phyloP scores from a whole-genome alignment of 2,329 filamentous ascomycete species.

The Talaromyces sp. region DNA sequence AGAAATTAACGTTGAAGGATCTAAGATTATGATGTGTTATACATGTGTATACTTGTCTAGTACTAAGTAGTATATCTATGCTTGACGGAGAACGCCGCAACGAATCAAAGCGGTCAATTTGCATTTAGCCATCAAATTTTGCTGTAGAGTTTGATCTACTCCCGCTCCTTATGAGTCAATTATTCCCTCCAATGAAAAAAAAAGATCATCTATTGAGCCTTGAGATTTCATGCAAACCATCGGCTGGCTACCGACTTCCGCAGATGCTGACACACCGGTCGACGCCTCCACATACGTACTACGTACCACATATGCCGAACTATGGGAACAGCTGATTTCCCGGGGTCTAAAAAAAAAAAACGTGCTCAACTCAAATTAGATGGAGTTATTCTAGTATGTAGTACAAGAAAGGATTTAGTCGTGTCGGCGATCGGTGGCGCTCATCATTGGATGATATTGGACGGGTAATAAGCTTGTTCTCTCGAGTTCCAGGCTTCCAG shows the following conservation, averaged over 20 bases:
- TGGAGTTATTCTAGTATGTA: background rate
- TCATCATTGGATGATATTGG: background rate
- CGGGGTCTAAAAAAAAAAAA: background rate
- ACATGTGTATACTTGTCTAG: too few species aligned
- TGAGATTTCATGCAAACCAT: background rate
- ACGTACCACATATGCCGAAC: background rate
- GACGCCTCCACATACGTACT: too few species aligned
- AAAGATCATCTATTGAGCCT: background rate
- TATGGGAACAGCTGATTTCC: background rate
- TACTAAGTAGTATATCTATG: too few species aligned
- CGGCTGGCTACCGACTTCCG: background rate
- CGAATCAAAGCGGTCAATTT: background rate
- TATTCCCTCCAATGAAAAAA: too few species aligned
- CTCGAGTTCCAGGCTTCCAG: background rate
- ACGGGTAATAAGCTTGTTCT: background rate
- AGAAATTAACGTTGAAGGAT: background rate
- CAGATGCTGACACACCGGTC: background rate
- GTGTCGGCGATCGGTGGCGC: background rate
- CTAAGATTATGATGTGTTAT: background rate
- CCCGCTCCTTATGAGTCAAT: too few species aligned
- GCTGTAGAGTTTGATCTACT: background rate
- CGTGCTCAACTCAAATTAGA: background rate
- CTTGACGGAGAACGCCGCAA: background rate
- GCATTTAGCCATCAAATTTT: background rate
- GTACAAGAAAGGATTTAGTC: background rate